Evolutionary conservation across 306 rosid species (phyloP).

Genomic region (Malus sylvestris): DNA sequence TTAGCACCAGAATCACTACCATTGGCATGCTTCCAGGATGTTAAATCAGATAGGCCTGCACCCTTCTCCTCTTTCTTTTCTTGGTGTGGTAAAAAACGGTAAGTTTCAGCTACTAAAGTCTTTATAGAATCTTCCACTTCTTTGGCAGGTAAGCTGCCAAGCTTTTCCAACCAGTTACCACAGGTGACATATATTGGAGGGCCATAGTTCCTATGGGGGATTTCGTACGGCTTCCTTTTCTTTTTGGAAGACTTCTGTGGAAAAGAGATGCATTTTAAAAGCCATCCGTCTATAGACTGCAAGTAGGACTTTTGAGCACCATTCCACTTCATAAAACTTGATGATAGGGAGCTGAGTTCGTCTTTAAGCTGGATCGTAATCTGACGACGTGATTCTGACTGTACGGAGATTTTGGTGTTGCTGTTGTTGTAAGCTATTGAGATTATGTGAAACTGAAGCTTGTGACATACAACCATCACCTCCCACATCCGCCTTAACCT

Average conservation of each 20-base stretch:
- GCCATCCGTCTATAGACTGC: slow-evolving; percentile 67
- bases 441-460: slow-evolving; percentile 63
- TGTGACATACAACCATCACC: slow-evolving; percentile 83
- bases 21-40: slow-evolving; percentile 37
- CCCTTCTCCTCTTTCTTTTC: slow-evolving; percentile 63
- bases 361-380: slow-evolving; percentile 58
- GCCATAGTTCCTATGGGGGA: slow-evolving; percentile 19
- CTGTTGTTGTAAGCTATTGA: slow-evolving; percentile 42
- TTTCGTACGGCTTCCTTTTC: slow-evolving; percentile 28
- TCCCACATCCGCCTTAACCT: slow-evolving; percentile 94
- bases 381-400: slow-evolving; percentile 61
- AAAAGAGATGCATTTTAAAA: slow-evolving; percentile 51
- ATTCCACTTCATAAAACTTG: slow-evolving; percentile 70
- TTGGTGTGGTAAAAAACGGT: slow-evolving; percentile 54
- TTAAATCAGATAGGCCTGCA: slow-evolving; percentile 16
- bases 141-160: slow-evolving; percentile 28
- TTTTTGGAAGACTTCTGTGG: slow-evolving; percentile 48
- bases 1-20: slow-evolving; percentile 38
- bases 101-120: slow-evolving; percentile 53
- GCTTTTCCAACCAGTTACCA: slow-evolving; percentile 53
- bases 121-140: slow-evolving; percentile 57
- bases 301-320: slow-evolving; percentile 74
- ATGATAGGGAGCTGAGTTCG: slow-evolving; percentile 53
- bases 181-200: slow-evolving; percentile 76
- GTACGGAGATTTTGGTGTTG: slow-evolving; percentile 44